Conservation (phyloP, 106 monocot genomes). For the Alisma plantagoaquatica region DNA sequence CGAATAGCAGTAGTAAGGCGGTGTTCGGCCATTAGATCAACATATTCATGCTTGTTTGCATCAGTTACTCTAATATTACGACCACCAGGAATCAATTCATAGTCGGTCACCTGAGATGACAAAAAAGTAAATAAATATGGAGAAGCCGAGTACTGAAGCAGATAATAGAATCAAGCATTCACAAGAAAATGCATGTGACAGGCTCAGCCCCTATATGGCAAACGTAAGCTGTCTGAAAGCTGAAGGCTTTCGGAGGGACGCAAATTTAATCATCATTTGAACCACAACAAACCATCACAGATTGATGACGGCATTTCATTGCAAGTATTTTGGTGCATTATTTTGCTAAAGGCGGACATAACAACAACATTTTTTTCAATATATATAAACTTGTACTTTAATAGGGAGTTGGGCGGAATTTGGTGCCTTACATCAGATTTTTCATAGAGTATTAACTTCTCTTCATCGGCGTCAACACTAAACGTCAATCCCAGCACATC, state of each 20-base stretch:
- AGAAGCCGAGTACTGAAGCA: background rate
- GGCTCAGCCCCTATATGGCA: background rate
- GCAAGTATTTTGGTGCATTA: too few species aligned
- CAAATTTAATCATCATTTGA: too few species aligned
- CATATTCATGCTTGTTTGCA: conserved; percentile 97
- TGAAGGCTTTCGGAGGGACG: too few species aligned
- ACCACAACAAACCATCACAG: too few species aligned
- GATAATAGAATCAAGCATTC: background rate
- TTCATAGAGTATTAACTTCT: conserved; percentile 93
- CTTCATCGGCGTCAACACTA: conserved; percentile 98
- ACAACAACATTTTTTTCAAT: too few species aligned
- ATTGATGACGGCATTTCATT: too few species aligned
- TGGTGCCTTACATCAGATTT: conserved; percentile 54
- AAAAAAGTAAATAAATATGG: background rate
- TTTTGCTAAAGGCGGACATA: too few species aligned
- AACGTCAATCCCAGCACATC: conserved; percentile 91
- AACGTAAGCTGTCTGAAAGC: too few species aligned
- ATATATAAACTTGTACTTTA: too few species aligned
- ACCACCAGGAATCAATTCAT: conserved; percentile 92
- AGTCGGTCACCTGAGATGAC: conserved; percentile 71
- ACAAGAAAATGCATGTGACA: background rate
- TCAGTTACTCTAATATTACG: conserved; percentile 90
- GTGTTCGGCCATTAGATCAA: conserved; percentile 89
- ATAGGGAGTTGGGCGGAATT: background rate
- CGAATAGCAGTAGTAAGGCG: conserved; percentile 88